Conservation (phyloP, 352 stramenopile species). For the Peronospora belbahrii region DNA sequence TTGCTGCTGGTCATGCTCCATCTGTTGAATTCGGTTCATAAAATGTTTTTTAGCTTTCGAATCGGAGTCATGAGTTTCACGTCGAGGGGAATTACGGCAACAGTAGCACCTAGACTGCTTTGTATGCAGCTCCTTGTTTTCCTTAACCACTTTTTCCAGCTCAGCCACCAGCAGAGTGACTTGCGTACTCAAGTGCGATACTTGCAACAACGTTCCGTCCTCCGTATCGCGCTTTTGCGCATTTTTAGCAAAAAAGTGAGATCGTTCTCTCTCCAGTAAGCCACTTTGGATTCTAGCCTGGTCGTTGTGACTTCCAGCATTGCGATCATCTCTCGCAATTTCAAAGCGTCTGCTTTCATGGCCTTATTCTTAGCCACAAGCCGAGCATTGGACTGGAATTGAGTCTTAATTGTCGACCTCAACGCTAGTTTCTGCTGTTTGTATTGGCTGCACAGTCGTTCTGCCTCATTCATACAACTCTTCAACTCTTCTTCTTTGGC, state of each 20-base stretch:
- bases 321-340: constrained; percentile 13
- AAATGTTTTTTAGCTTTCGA: constrained; percentile 34
- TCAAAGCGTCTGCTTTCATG: constrained; percentile 30
- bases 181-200: constrained; percentile 36
- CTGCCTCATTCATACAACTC: constrained; percentile 11
- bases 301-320: constrained; percentile 29
- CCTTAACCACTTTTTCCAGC: constrained; percentile 36
- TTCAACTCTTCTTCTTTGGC: constrained; percentile 17
- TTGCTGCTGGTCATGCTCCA: constrained; percentile 35
- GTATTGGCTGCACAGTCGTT: constrained; percentile 12
- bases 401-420: constrained; percentile 26
- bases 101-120: constrained; percentile 18
- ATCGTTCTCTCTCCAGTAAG: constrained; percentile 45
- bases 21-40: constrained; percentile 37
- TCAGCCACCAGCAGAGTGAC: constrained; percentile 34
- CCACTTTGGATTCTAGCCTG: constrained; percentile 38
- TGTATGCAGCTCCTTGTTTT: constrained; percentile 33
- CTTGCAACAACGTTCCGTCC: constrained; percentile 23
- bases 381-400: constrained; percentile 37
- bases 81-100: background rate
- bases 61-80: constrained; percentile 1
- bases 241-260: constrained; percentile 30
- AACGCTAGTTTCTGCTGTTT: constrained; percentile 30
- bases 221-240: constrained; percentile 27
- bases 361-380: constrained; percentile 32